These are phyloP conservation scores for Nicotiana paniculata DNA, from an alignment of 257 asterid genomes.

Conservation along the genomic window DNA sequence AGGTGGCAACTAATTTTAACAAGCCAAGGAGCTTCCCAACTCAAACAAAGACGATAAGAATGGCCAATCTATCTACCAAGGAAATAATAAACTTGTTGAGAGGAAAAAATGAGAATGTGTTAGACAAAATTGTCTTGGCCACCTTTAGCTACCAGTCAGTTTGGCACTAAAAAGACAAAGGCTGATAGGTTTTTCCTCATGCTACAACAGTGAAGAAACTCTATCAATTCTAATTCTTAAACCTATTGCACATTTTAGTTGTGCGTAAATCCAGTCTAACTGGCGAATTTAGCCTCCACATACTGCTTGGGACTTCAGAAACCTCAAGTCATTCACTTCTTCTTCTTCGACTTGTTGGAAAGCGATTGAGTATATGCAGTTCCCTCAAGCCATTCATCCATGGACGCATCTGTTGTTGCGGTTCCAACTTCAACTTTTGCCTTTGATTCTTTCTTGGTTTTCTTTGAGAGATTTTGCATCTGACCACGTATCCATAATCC, in stretches of 20 bases:
- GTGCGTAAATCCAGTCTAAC: slow-evolving; percentile 13
- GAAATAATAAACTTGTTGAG: background rate
- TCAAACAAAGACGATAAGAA: background rate
- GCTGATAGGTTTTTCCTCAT: slow-evolving; percentile 15
- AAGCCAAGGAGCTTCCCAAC: background rate
- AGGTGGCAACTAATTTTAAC: background rate
- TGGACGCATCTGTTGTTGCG: slow-evolving; percentile 71
- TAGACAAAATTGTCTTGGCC: slow-evolving; percentile 42
- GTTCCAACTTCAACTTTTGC: slow-evolving; percentile 89
- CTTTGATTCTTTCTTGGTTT: slow-evolving; percentile 81
- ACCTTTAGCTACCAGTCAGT: slow-evolving; percentile 25
- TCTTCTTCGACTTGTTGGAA: slow-evolving; percentile 67
- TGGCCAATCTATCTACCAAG: background rate
- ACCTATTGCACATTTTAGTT: slow-evolving; percentile 14
- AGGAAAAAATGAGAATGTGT: too few species aligned
- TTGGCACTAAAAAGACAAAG: slow-evolving; percentile 8
- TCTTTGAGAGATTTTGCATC: slow-evolving; percentile 73
- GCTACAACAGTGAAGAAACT: slow-evolving; percentile 45
- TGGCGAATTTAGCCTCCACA: slow-evolving; percentile 2
- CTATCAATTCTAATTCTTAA: slow-evolving; percentile 17
- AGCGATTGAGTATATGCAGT: slow-evolving; percentile 69
- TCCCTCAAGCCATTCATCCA: slow-evolving; percentile 98
- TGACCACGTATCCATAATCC: slow-evolving; percentile 64
- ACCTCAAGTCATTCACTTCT: slow-evolving; percentile 46
- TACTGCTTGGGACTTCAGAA: slow-evolving; percentile 12